Conservation (phyloP, 305 asterid genomes). For the Euphrasia arctica region DNA sequence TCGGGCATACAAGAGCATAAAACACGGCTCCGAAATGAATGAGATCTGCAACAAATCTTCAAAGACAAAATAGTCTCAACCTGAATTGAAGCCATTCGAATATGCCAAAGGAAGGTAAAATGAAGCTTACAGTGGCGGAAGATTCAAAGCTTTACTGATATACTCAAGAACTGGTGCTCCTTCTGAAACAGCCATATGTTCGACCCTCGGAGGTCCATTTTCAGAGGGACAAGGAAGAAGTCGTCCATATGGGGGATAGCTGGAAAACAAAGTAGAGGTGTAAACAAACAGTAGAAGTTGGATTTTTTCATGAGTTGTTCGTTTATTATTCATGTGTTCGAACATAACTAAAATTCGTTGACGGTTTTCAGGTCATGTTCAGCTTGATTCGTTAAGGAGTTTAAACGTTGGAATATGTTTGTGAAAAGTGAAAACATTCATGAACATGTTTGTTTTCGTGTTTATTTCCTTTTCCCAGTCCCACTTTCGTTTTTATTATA, state of each 20-base stretch:
- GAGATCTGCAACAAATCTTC: conserved; percentile 87
- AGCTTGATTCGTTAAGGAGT: background rate
- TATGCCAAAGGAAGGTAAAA: conserved; percentile 16
- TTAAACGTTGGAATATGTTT: background rate
- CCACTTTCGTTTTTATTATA: no score
- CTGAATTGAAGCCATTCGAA: background rate
- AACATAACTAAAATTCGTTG: no score
- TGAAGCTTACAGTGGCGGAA: conserved; percentile 73
- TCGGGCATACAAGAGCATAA: conserved; percentile 91
- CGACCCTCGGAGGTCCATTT: conserved; percentile 80
- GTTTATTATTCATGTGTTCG: background rate
- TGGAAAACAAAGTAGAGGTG: conserved; percentile 25
- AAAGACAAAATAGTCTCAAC: conserved; percentile 28
- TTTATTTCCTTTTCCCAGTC: no score
- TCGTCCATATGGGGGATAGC: conserved; percentile 64
- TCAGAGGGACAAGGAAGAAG: conserved; percentile 84
- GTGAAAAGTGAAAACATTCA: background rate
- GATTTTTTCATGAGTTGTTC: background rate
- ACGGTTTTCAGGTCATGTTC: no score
- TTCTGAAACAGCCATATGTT: conserved; percentile 71
- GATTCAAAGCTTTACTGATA: conserved; percentile 57
- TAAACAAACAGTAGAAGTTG: background rate
- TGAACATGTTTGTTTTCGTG: no score
- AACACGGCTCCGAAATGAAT: conserved; percentile 93
- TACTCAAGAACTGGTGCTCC: conserved; percentile 78